These are phyloP conservation scores for Globisporangium okanoganense DNA, from an alignment of 352 stramenopile genomes.

Conservation along the genomic window DNA sequence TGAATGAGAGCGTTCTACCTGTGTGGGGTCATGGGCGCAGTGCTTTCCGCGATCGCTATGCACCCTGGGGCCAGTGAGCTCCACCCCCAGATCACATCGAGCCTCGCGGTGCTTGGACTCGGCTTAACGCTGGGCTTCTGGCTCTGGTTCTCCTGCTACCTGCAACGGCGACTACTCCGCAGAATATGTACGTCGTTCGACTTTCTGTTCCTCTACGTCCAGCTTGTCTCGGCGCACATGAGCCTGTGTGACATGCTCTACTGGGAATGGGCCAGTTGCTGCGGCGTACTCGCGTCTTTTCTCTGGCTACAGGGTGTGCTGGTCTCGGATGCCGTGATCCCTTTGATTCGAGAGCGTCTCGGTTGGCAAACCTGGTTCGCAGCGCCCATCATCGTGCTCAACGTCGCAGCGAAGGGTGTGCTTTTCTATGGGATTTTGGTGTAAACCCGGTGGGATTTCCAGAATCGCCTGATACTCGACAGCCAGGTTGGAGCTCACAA, in stretches of 20 bases:
- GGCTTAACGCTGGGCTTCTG: not conserved
- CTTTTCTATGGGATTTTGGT: slow-evolving; percentile 10
- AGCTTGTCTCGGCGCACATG: slow-evolving; percentile 14
- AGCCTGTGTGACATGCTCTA: slow-evolving; percentile 6
- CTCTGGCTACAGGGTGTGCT: slow-evolving; percentile 19
- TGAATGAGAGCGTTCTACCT: not conserved
- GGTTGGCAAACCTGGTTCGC: not conserved
- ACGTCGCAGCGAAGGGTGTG: slow-evolving; percentile 1
- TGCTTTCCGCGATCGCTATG: not conserved
- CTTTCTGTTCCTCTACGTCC: slow-evolving; percentile 13
- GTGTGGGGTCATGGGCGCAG: not conserved
- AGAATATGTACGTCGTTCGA: slow-evolving; percentile 18
- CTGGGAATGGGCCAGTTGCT: slow-evolving; percentile 9
- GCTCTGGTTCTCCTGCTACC: not conserved
- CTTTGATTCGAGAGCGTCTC: slow-evolving; percentile 6
- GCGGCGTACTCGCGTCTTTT: slow-evolving; percentile 1
- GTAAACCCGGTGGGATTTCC: slow-evolving; percentile 4
- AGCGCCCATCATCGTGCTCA: slow-evolving; percentile 3
- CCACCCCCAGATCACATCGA: no score
- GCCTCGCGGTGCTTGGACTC: not conserved
- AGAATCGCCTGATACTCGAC: slow-evolving; percentile 16
- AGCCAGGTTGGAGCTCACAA: not conserved
- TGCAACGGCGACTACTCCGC: slow-evolving; percentile 9
- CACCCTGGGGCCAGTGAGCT: not conserved
- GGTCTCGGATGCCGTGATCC: slow-evolving; percentile 17